Evolutionary conservation across 108 stramenopile genomes (phyloP), one percentile per base, ranked within the genome.

Genomic region (Chaetoceros muelleri): DNA sequence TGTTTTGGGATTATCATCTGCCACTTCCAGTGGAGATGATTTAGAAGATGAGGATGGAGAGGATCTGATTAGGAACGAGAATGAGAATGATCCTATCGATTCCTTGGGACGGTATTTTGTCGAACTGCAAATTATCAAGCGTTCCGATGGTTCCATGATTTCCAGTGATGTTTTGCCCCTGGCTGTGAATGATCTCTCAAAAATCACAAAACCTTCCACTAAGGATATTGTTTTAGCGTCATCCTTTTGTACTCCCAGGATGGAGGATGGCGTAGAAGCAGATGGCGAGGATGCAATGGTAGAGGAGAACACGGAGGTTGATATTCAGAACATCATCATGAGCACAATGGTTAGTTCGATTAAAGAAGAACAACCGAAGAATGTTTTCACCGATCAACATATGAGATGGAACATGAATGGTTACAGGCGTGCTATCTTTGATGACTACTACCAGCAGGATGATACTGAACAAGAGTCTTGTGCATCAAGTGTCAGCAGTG

Each of bases 121-220:
- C 10, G 89, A 91, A 57, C 62, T 91, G 28, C 89, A 91, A 60
- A 66, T 90, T 46, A 62, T 90, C 24, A 75, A 81, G 2, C 70
- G 82, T 22, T 44, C 45, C 24, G 69, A 71, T 62, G 88, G 82
- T 52, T 55, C 61, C 18, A 52, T 80, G n/a, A 30, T 47, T 16
- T 67, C 71, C 53, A 30, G 62, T 20, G 79, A 80, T 55, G 30
- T 58, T 10, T 25, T 84, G 2, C 82, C 82, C 2, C 26, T 80
- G 28, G 29, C 28, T 21, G 40, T 66, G 10, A 27, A 54, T 44
- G 31, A 17, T 25, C 28, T 27, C 60, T 18, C 29, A 30, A 40
- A 65, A 61, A 28, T 2, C 18, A 30, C 1, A n/a, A 55, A 29
- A 24, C 46, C 34, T 24, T 27, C 7, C 26, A 65, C 65, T 0